Conservation (phyloP, 2,329 filamentous ascomycete genomes). For the Microdochium trichocladiopsis region DNA sequence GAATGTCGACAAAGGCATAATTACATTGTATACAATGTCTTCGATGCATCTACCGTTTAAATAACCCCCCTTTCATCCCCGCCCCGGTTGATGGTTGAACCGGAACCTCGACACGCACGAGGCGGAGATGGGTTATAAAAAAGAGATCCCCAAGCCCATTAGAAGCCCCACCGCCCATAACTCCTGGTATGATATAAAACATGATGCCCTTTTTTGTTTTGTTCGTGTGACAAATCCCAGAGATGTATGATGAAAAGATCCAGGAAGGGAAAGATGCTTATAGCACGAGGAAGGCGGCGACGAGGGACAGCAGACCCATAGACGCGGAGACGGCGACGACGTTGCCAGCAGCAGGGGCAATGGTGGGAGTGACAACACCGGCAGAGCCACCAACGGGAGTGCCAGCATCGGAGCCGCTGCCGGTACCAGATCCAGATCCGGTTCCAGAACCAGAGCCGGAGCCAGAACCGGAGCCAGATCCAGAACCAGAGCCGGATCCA, state of each 20-base stretch:
- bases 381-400: conserved; percentile 1
- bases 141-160: background rate
- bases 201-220: background rate
- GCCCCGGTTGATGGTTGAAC: background rate
- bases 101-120: background rate
- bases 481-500: background rate
- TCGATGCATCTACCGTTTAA: background rate
- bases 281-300: conserved; percentile 33
- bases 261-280: conserved; percentile 6
- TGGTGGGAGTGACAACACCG: conserved; percentile 2
- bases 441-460: conserved; percentile 1
- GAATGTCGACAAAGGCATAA: background rate
- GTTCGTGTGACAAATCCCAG: background rate
- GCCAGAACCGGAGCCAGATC: conserved; percentile 3
- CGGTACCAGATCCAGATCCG: background rate
- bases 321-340: conserved; percentile 29
- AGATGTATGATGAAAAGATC: background rate
- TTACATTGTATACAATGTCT: background rate
- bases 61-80: background rate
- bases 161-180: background rate
- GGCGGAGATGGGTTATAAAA: background rate
- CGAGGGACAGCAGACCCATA: conserved; percentile 33
- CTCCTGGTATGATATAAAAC: background rate
- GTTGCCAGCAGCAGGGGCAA: conserved; percentile 9
- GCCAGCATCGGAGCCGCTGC: conserved; percentile 1